Evolutionary conservation across 768 basidiomycete genomes (phyloP), one percentile per base, ranked within the genome.

Genomic region (Hebeloma cylindrosporum): DNA sequence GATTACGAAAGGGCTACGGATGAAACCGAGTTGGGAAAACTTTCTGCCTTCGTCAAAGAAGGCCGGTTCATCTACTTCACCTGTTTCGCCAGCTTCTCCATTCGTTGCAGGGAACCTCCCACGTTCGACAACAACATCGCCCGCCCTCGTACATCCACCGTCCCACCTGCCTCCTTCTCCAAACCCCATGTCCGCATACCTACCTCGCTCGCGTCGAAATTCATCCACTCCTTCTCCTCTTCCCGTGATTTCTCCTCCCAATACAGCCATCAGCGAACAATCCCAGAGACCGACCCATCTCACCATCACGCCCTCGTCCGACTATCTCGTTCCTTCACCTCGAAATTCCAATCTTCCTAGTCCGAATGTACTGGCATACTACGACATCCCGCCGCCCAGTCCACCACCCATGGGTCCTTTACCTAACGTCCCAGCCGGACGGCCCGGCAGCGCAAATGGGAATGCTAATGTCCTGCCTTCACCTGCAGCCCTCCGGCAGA

Each of bases 341-440:
- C 43, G 48, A 10, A 50, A 45, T 3, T 56, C 59, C 1, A 34
- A 47, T 3, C 18, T 66, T 8, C 64, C 67, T 7, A 63, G 64
- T 35, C 70, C 73, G 9, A 73, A 67, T 47, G 68, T 71, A 11
- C 58, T 74, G 5, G 67, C 72, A 4, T 70, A 75, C 54, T 74
- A 74, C 44, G 72, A 75, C 48, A 65, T 74, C 27, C 75, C 77
- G 2, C 77, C 76, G 1, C 74, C 77, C 3, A 77, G 71, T 51
- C 76, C 77, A 10, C 74, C 78, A 0, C 77, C 76, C 3, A 60
- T 60, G 29, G 66, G 62, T 0, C 76, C 77, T 0, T 53, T 78
- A 7, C 75, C 77, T 5, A 64, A 60, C 29, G 58, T 71, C 3
- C 60, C 66, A 11, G 31, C 50, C 7, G 8, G 4, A 10, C 38